Percentiles rank a stretch among this genome's conserved stretches.
phyloP scores from a whole-genome alignment of 345 rosid species.

The Pistacia atlantica region DNA sequence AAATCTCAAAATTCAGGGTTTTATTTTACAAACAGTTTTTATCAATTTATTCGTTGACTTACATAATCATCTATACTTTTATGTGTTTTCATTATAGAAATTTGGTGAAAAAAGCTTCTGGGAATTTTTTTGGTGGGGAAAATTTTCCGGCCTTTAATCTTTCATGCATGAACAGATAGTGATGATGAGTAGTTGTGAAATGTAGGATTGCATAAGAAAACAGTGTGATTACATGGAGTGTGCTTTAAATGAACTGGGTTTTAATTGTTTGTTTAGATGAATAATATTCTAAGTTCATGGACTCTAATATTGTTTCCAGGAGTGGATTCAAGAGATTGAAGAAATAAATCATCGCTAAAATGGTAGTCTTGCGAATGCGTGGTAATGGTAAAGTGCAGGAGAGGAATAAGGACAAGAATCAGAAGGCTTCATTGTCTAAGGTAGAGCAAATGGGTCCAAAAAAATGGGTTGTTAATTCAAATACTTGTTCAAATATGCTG shows the following conservation, averaged over 20 bases:
- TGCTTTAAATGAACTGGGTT: not conserved
- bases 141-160: not conserved
- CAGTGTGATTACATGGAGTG: not conserved
- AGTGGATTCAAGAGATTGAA: slow-evolving; percentile 1
- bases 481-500: slow-evolving; percentile 6
- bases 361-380: slow-evolving; percentile 14
- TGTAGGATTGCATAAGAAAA: no score
- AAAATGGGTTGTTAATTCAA: not conserved
- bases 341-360: not conserved
- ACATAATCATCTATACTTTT: no score
- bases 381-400: not conserved
- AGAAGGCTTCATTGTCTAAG: slow-evolving; percentile 3
- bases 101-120: not conserved
- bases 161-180: slow-evolving; percentile 3
- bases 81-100: no score
- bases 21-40: not conserved
- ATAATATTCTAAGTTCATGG: not conserved
- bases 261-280: not conserved
- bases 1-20: not conserved
- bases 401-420: slow-evolving; percentile 6
- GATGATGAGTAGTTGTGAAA: no score
- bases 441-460: not conserved
- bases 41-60: no score
- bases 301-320: not conserved
- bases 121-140: not conserved